Evolutionary conservation across 495 filamentous ascomycete genomes (phyloP), one percentile per base, ranked within the genome.

Genomic region (Neurospora sp.): DNA sequence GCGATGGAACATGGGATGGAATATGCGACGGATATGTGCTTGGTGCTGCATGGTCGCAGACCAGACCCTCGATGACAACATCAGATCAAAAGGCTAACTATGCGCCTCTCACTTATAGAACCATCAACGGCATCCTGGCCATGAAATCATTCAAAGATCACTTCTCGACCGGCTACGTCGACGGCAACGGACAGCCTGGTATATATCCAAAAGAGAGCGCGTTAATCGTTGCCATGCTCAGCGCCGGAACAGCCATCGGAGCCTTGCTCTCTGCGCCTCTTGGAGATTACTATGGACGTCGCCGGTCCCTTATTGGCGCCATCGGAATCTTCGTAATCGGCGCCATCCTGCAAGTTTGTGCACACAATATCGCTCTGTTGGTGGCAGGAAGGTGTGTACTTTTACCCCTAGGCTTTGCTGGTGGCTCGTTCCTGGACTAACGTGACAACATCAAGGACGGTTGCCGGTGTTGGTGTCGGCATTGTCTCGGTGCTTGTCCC

Each of bases 111-210:
- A 16, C 22, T 35, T 65, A 35, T 76, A 88, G 94, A 65, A 92
- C 93, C 20, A 97, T 97, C 81, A 91, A 89, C 73, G 94, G 94
- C 77, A 96, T 98, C 78, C 83, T 97, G n/a, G 93, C 91, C 70
- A 97, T 97, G 94, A 79, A 83, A 41, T 90, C 88, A 74, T 98
- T 94, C 86, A 87, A 88, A 61, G 73, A 87, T 10, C 82, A 90
- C 75, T 97, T 97, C 81, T 85, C 89, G 12, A 93, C 91, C n/a
- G 89, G 89, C 10, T 87, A 84, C 76, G 73, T 77, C 70, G 87
- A 91, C 8, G 48, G 74, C n/a, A 74, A 85, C 4, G 83, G 84
- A 53, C 69, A 78, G 6, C 83, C 82, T 37, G 87, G 86, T 75
- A 84, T 97, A 38, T 89, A 86, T 22, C 81, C 90, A 22, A 77